Evolutionary conservation across 192 early-diverging fungal genomes (phyloP).

Genomic region (Globomyces pollinis-pini): DNA sequence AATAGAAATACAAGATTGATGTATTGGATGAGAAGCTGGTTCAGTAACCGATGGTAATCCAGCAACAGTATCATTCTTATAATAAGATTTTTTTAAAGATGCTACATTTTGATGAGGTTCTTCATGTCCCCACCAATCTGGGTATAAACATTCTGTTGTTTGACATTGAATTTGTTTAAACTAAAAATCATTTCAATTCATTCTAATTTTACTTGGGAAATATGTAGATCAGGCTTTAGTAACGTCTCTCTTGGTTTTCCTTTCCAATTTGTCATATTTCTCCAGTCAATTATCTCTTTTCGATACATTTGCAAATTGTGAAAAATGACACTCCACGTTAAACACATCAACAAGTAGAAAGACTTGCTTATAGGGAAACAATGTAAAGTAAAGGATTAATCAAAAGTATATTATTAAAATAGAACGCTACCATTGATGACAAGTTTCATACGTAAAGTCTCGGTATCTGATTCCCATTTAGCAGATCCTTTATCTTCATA

Average conservation of each 20-base stretch:
- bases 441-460: background rate
- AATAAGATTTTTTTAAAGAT: background rate
- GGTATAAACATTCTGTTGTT: constrained; percentile 5
- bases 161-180: background rate
- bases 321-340: too few relatives aligned
- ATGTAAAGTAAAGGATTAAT: too few relatives aligned
- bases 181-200: background rate
- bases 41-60: background rate
- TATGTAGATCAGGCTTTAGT: constrained; percentile 1
- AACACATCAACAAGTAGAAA: too few relatives aligned
- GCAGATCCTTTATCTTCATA: constrained; percentile 3
- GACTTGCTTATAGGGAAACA: too few relatives aligned
- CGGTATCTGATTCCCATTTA: constrained; percentile 3
- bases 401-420: too few relatives aligned
- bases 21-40: background rate
- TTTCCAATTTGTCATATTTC: constrained; percentile 3
- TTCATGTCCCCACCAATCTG: constrained; percentile 13
- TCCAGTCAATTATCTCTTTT: too few relatives aligned
- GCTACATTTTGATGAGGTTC: background rate
- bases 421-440: background rate
- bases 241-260: constrained; percentile 7
- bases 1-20: background rate
- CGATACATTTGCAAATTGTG: too few relatives aligned
- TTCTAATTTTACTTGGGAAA: background rate
- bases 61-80: background rate